Conservation (phyloP, 139 green algal species). For the Ettlia oleoabundans region DNA sequence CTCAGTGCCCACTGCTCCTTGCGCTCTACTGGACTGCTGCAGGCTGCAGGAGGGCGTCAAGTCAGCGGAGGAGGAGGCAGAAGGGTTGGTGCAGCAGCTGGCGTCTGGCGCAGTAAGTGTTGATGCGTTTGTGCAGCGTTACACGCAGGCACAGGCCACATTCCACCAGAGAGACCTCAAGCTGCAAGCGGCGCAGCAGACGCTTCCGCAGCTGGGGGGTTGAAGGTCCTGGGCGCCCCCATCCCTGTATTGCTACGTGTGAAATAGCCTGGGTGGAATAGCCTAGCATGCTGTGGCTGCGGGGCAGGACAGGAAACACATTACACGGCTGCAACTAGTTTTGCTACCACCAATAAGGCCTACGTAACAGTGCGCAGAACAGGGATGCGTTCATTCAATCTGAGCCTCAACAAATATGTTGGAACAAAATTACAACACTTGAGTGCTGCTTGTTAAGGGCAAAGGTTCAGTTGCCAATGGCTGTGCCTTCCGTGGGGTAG, state of each 20-base stretch:
- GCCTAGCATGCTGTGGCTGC: too few species aligned
- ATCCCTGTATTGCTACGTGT: too few species aligned
- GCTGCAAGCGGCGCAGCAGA: conserved; percentile 65
- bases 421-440: too few species aligned
- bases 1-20: too few species aligned
- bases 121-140: conserved; percentile 65
- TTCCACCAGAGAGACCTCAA: conserved; percentile 69
- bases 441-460: too few species aligned
- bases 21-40: background rate
- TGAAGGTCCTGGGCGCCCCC: background rate
- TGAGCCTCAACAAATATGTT: too few species aligned
- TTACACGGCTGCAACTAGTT: too few species aligned
- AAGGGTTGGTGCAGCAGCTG: conserved; percentile 45
- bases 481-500: conserved; percentile 36
- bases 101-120: conserved; percentile 33
- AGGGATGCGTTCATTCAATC: too few species aligned
- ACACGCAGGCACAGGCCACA: conserved; percentile 48
- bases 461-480: background rate
- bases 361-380: too few species aligned
- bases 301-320: too few species aligned
- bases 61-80: conserved; percentile 45
- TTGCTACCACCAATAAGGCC: too few species aligned
- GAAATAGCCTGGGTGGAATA: too few species aligned
- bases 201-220: conserved; percentile 15
- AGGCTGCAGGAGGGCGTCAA: conserved; percentile 16